Percentiles rank a stretch among this genome's conserved stretches.
Conservation (phyloP, 2,329 filamentous ascomycete species). For the Aspergillus pseudotamarii region DNA sequence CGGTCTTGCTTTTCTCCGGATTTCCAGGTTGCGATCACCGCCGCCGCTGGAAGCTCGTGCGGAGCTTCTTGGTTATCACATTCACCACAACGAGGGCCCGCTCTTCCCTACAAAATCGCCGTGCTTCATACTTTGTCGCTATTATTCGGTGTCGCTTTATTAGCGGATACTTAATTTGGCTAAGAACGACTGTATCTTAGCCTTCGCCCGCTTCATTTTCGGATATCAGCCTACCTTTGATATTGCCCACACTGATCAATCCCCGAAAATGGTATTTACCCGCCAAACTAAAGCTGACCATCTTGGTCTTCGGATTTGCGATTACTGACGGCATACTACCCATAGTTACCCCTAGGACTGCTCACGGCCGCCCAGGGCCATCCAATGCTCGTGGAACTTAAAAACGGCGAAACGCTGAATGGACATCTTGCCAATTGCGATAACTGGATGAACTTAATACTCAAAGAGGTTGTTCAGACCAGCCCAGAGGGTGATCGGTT, state of each 20-base stretch:
- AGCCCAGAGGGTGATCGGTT: slow-evolving; percentile 95
- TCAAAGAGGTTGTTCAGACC: slow-evolving; percentile 97
- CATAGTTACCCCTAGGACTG: slow-evolving; percentile 70
- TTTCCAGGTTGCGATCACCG: slow-evolving; percentile 14
- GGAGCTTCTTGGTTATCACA: slow-evolving; percentile 14
- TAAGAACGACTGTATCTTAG: background rate
- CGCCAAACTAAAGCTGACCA: background rate
- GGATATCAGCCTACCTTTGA: background rate
- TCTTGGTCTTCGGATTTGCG: background rate
- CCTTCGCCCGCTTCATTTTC: background rate
- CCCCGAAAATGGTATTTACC: slow-evolving; percentile 5
- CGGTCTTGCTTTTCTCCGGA: slow-evolving; percentile 17
- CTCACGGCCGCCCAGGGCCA: slow-evolving; percentile 96
- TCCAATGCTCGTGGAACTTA: slow-evolving; percentile 96
- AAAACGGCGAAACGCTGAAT: slow-evolving; percentile 96
- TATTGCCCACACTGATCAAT: slow-evolving; percentile 1
- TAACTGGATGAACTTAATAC: slow-evolving; percentile 98
- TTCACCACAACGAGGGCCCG: background rate
- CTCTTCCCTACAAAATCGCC: slow-evolving; percentile 28
- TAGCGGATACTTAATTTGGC: background rate
- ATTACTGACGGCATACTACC: background rate
- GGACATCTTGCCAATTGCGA: slow-evolving; percentile 96
- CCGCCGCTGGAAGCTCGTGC: slow-evolving; percentile 13
- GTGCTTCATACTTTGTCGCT: slow-evolving; percentile 15
- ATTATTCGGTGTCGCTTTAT: background rate